phyloP scores from a whole-genome alignment of 352 stramenopile genomes.

The Globisporangium parvum region DNA sequence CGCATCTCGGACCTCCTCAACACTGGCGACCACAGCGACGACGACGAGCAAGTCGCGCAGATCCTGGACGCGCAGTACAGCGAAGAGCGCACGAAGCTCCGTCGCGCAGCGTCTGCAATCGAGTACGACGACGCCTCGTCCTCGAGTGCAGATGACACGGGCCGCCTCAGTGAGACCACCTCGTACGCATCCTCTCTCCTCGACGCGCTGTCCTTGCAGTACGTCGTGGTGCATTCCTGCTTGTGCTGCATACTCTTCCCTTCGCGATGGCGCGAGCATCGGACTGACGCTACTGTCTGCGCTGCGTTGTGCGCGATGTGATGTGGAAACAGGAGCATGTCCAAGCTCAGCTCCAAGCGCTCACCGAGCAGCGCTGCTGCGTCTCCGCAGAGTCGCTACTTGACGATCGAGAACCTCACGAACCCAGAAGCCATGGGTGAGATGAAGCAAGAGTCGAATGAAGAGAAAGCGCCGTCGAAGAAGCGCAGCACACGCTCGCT shows the following conservation, averaged over 20 bases:
- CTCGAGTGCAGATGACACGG: slow-evolving; percentile 11
- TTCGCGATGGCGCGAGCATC: background rate
- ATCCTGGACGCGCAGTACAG: slow-evolving; percentile 10
- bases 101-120: slow-evolving; percentile 8
- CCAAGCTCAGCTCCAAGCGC: slow-evolving; percentile 16
- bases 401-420: slow-evolving; percentile 13
- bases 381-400: slow-evolving; percentile 1
- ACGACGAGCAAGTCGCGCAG: slow-evolving; percentile 16
- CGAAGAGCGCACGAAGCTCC: slow-evolving; percentile 6
- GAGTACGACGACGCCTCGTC: slow-evolving; percentile 7
- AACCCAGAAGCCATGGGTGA: slow-evolving; percentile 12
- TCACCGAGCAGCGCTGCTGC: slow-evolving; percentile 2
- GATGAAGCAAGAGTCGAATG: slow-evolving; percentile 10
- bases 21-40: slow-evolving; percentile 14
- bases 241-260: background rate
- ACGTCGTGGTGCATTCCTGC: background rate
- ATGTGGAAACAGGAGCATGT: slow-evolving; percentile 7
- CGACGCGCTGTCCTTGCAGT: slow-evolving; percentile 15
- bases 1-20: slow-evolving; percentile 18
- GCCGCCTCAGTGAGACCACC: slow-evolving; percentile 11
- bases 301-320: background rate
- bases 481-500: slow-evolving; percentile 46
- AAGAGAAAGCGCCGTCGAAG: slow-evolving; percentile 14
- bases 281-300: too few relatives aligned
- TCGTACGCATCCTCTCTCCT: slow-evolving; percentile 12